Evolutionary conservation across 1,139 yeast species (phyloP), one percentile per base, ranked within the genome.

Genomic region (Zygoascus meyerae): DNA sequence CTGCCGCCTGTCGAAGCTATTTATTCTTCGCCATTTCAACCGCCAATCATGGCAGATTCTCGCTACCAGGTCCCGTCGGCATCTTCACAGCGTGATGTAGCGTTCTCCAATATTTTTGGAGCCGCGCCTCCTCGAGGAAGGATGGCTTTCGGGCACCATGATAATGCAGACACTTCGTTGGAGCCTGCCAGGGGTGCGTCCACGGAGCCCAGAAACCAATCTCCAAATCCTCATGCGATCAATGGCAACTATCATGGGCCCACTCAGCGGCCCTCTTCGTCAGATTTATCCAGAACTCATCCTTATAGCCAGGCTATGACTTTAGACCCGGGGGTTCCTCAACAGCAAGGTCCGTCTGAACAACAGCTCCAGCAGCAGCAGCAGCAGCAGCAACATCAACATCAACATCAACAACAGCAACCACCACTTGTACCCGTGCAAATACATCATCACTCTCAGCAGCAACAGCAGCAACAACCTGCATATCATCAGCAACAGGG

Each of bases 71-170:
- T 18, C 5, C 33, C 42, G 7, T 33, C 34, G 10, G 40, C 30
- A 8, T 18, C 40, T 10, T 35, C 40, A 11, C 62, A 57, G 42
- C 52, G 65, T 30, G 64, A 65, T 46, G 62, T 61, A 29, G 70
- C 68, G 14, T 66, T 66, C 47, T 59, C 65, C 28, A 61, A 65
- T 49, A 66, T 66, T 11, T 66, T 66, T 51, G 70, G 70, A 28
- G 52, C 63, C 15, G 63, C 63, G 10, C 69, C 68, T 17, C 69
- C 69, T n/a, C 64, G 67, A 6, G 67, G 67, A 21, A 21, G 26
- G 26, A 5, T 7, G 4, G 26, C 26, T 21, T 21, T 21, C 7
- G 26, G 26, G 26, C 26, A 21, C 26, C 26, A 21, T 21, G 26
- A 21, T 7, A 21, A 4, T 21, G 26, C 26, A 21, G 26, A 21